phyloP scores from a whole-genome alignment of 225 moss, liverwort and hornwort species.

The Thuidium tamariscinum region DNA sequence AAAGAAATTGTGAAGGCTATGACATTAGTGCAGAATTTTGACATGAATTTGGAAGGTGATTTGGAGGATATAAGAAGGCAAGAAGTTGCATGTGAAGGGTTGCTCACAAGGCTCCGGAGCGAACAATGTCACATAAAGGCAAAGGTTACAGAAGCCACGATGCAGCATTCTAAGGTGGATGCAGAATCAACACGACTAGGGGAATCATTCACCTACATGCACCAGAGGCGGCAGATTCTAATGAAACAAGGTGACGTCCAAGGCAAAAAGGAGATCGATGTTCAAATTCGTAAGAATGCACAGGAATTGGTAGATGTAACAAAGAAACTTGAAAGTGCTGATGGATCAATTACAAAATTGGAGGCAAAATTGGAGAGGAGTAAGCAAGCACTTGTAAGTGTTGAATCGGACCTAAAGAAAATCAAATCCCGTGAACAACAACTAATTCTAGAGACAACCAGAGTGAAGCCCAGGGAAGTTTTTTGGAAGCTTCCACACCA shows the following conservation, averaged over 20 bases:
- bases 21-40: too few relatives aligned
- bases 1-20: too few relatives aligned
- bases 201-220: not conserved
- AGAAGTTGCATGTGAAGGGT: not conserved
- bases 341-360: not conserved
- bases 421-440: not conserved
- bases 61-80: not conserved
- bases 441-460: not conserved
- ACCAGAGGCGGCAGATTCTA: not conserved
- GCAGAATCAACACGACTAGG: not conserved
- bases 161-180: not conserved
- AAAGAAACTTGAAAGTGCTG: not conserved
- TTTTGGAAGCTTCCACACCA: not conserved
- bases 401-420: not conserved
- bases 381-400: rapidly evolving
- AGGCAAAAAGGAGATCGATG: not conserved
- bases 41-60: too few relatives aligned
- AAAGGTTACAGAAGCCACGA: not conserved
- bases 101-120: not conserved
- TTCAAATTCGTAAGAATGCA: not conserved
- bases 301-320: rapidly evolving
- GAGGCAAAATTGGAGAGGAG: not conserved
- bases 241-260: not conserved
- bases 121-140: not conserved
- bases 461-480: not conserved